Evolutionary conservation across 306 rosid species (phyloP).

Genomic region (Elaeagnus macrophylla): DNA sequence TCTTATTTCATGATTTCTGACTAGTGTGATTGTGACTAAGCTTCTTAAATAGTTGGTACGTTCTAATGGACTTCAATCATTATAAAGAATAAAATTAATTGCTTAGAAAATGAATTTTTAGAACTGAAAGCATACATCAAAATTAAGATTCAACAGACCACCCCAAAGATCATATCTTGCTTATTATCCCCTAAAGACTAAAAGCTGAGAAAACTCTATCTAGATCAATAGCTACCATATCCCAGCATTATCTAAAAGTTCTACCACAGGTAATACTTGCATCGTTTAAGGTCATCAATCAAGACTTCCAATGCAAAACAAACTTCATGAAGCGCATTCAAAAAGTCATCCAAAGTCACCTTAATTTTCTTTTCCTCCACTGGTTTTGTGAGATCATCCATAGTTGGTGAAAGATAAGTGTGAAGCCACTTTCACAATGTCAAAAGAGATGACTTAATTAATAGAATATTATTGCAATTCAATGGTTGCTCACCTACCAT

Average conservation of each 20-base stretch:
- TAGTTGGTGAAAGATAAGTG: too few relatives aligned
- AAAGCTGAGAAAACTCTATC: slow-evolving; percentile 7
- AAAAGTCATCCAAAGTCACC: slow-evolving; percentile 89
- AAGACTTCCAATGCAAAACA: slow-evolving; percentile 92
- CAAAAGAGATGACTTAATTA: too few relatives aligned
- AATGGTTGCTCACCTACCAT: too few relatives aligned
- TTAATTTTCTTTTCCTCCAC: slow-evolving; percentile 94
- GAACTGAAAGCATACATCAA: too few relatives aligned
- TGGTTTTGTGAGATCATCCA: slow-evolving; percentile 86
- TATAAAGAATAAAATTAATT: too few relatives aligned
- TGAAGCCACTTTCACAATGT: too few relatives aligned
- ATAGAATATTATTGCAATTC: too few relatives aligned
- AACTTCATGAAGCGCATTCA: slow-evolving; percentile 78
- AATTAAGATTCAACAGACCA: background rate
- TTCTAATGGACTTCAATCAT: too few relatives aligned
- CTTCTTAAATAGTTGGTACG: too few relatives aligned
- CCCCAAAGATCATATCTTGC: background rate
- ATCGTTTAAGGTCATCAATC: slow-evolving; percentile 86
- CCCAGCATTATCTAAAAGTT: slow-evolving; percentile 1
- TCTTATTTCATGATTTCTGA: too few relatives aligned
- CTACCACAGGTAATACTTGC: slow-evolving; percentile 53
- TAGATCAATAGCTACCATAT: slow-evolving; percentile 11
- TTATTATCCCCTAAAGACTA: background rate
- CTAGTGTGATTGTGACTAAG: too few relatives aligned
- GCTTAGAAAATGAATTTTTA: too few relatives aligned